These are phyloP conservation scores for Hydrangea macrophylla DNA, from an alignment of 148 eudicot genomes.

Conservation along the genomic window DNA sequence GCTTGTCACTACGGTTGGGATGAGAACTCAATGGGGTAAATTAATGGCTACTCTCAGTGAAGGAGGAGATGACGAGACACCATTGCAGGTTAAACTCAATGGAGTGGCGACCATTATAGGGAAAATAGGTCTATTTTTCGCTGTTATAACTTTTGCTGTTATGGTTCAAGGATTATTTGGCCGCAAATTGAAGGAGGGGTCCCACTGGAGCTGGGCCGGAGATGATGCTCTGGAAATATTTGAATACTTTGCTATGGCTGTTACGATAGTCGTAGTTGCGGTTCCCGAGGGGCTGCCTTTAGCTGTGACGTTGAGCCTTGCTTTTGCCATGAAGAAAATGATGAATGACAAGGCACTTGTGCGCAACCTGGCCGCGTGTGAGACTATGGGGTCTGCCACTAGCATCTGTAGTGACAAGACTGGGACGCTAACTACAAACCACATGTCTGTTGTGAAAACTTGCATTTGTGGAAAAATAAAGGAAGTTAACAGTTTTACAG, in stretches of 20 bases:
- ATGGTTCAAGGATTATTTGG: conserved; percentile 56
- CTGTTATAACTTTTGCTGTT: conserved; percentile 75
- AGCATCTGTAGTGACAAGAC: conserved; percentile 88
- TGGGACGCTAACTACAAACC: conserved; percentile 81
- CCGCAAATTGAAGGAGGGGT: conserved; percentile 54
- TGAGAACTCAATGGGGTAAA: conserved; percentile 96
- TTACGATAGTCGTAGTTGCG: conserved; percentile 86
- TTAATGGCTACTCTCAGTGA: conserved; percentile 80
- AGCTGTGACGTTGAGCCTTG: conserved; percentile 87
- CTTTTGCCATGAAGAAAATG: conserved; percentile 94
- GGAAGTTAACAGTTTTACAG: conserved; percentile 30
- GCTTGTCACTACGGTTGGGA: conserved; percentile 84
- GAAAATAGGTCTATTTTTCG: conserved; percentile 78
- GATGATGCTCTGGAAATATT: conserved; percentile 66
- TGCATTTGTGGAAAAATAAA: conserved; percentile 53
- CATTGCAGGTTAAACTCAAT: conserved; percentile 78
- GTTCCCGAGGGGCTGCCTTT: conserved; percentile 88
- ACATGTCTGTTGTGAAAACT: conserved; percentile 77
- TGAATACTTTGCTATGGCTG: conserved; percentile 85
- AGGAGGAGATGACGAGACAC: conserved; percentile 93
- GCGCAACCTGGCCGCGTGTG: conserved; percentile 84
- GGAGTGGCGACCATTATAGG: conserved; percentile 90
- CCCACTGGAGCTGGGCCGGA: conserved; percentile 58
- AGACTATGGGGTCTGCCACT: conserved; percentile 90
- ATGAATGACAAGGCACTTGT: conserved; percentile 92